Base-by-base conservation (phyloP, 2,329 filamentous ascomycete species). In the Colletotrichum musae region DNA sequence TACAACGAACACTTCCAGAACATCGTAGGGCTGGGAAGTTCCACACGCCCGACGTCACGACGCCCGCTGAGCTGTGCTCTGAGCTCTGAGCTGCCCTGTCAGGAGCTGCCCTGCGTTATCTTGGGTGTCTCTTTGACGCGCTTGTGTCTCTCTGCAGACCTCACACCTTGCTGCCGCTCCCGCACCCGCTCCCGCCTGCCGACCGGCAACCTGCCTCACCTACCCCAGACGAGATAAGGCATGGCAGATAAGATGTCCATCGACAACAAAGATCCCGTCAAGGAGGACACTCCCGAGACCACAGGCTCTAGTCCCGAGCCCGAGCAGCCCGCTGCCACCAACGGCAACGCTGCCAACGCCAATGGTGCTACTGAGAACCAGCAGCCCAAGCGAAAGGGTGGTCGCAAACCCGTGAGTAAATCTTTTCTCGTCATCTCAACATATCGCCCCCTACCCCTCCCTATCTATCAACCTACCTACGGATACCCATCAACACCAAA, bases 321-420 rank as follows among this genome's bases (percentile, higher is more conserved):
- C 74, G 89, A 90, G 61, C 80, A 81, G 53, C 76, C 80, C 58
- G 75, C 74, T 72, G 74, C 60, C 64, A 67, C 54, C 68, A 75
- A 76, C 72, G 78, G 76, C 72, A 75, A 75, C 67, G 77, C 75
- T 71, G 73, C 65, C 72, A 78, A 60, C 74, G 75, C 75, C 57
- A 60, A 65, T 24, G 66, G 48, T 58, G 77, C 81, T 32, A 86
- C 86, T 73, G 88, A 90, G 75, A 81, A 80, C 74, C 88, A 88
- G 77, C 89, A 90, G 72, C 94, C 95, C 79, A 99, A 99, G 87
- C 91, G 96, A 78, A 99, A 99, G 86, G 96, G 96, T 77, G 96
- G 96, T 71, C 92, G 96, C 78, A 99, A 98, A 86, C 96, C 96
- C 78, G 96, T 98, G 91, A 81, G 88, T 97, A 90, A 72, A 83